Percentiles rank a stretch among this genome's conserved stretches.
Evolutionary conservation across 2,329 filamentous ascomycete species (phyloP).

Genomic region (Xylariaceae sp.): DNA sequence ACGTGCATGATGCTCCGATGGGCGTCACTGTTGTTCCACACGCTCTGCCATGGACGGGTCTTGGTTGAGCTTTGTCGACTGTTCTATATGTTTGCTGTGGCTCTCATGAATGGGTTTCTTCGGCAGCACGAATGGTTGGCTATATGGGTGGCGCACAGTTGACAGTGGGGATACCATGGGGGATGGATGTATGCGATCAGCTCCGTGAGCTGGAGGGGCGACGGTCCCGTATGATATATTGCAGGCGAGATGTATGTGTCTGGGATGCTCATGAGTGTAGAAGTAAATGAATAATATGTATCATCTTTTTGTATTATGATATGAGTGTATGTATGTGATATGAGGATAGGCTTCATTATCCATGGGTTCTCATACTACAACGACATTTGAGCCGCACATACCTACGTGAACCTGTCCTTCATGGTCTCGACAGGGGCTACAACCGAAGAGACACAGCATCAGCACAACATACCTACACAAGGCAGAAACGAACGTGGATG

Average conservation of each 20-base stretch:
- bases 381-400: too few relatives aligned
- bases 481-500: too few relatives aligned
- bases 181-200: not conserved
- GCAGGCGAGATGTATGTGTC: not conserved
- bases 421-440: too few relatives aligned
- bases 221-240: not conserved
- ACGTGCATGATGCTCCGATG: conserved; percentile 7
- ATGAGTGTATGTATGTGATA: not conserved
- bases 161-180: conserved; percentile 5
- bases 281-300: conserved; percentile 19
- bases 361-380: not conserved
- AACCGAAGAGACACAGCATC: too few relatives aligned
- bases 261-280: conserved; percentile 10
- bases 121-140: not conserved
- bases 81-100: not conserved
- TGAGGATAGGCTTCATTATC: not conserved
- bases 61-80: conserved; percentile 1
- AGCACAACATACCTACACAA: too few relatives aligned
- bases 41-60: conserved; percentile 6
- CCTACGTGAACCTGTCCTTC: too few relatives aligned
- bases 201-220: conserved; percentile 1
- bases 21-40: not conserved
- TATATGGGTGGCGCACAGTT: conserved; percentile 3
- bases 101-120: not conserved
- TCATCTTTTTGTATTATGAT: conserved; percentile 5